Percentiles rank a stretch among this genome's conserved stretches.
Conservation (phyloP, 2,329 filamentous ascomycete genomes). For the Colletotrichum phormii region DNA sequence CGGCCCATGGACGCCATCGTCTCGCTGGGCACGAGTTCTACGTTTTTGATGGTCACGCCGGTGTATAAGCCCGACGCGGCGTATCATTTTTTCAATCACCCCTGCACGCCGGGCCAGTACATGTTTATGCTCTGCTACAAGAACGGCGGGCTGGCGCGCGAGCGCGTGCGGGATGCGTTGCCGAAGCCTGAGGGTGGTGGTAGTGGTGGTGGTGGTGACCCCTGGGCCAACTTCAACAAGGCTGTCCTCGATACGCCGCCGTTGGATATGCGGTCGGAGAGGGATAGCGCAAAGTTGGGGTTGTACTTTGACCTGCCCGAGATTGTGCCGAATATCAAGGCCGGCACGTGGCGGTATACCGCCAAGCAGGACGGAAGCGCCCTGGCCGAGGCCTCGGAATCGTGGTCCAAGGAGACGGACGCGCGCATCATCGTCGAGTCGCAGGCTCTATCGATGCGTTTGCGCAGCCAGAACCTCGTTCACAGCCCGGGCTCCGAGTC, state of each 20-base stretch:
- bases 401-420: slow-evolving; percentile 74
- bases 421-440: slow-evolving; percentile 91
- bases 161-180: slow-evolving; percentile 86
- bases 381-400: slow-evolving; percentile 46
- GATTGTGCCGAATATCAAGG: slow-evolving; percentile 90
- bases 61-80: slow-evolving; percentile 88
- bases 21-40: slow-evolving; percentile 93
- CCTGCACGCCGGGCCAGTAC: slow-evolving; percentile 88
- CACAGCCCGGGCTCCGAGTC: slow-evolving; percentile 54
- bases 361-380: slow-evolving; percentile 65
- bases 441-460: slow-evolving; percentile 90
- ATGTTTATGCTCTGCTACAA: slow-evolving; percentile 99
- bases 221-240: slow-evolving; percentile 86
- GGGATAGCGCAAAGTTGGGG: slow-evolving; percentile 80
- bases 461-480: slow-evolving; percentile 85
- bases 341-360: slow-evolving; percentile 88
- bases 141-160: slow-evolving; percentile 93
- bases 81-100: slow-evolving; percentile 99
- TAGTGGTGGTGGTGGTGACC: slow-evolving; percentile 47
- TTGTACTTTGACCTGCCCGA: slow-evolving; percentile 97
- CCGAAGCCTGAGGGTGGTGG: slow-evolving; percentile 61
- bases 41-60: slow-evolving; percentile 97
- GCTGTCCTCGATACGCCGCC: slow-evolving; percentile 75
- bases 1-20: slow-evolving; percentile 93
- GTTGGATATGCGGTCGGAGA: slow-evolving; percentile 68